phyloP scores from a whole-genome alignment of 345 rosid species.

The Acer yangbiense region DNA sequence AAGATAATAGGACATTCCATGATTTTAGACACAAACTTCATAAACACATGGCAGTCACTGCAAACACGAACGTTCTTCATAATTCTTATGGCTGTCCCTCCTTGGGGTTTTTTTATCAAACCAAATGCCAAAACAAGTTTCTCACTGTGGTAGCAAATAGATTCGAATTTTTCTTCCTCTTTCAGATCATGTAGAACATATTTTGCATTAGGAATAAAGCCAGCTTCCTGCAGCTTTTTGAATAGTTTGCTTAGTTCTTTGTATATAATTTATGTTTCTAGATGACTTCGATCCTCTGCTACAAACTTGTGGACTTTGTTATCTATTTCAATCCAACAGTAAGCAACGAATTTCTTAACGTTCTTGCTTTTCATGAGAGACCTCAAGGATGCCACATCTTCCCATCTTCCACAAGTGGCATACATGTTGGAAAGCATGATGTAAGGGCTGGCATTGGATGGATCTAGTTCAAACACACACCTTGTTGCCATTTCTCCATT shows the following conservation, averaged over 20 bases:
- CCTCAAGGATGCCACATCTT: conserved; percentile 56
- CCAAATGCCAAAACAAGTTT: conserved; percentile 63
- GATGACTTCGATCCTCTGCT: conserved; percentile 60
- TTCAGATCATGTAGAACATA: conserved; percentile 54
- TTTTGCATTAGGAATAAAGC: conserved; percentile 45
- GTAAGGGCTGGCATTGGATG: conserved; percentile 52
- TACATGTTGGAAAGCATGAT: conserved; percentile 62
- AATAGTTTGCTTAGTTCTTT: conserved; percentile 41
- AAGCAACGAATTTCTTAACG: conserved; percentile 60
- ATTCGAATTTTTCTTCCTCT: conserved; percentile 53
- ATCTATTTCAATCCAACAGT: conserved; percentile 60
- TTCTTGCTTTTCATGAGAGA: conserved; percentile 54
- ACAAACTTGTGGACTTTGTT: conserved; percentile 56
- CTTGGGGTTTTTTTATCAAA: conserved; percentile 43
- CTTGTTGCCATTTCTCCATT: conserved; percentile 60
- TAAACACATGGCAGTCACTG: conserved; percentile 59
- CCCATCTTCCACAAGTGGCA: conserved; percentile 61
- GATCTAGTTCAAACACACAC: conserved; percentile 49
- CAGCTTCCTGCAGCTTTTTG: conserved; percentile 42
- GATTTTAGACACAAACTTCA: conserved; percentile 49
- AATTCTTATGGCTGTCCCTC: conserved; percentile 50
- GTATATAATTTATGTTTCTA: conserved; percentile 44
- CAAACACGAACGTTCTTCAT: conserved; percentile 68
- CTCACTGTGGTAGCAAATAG: conserved; percentile 61
- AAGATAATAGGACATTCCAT: conserved; percentile 40